Conservation (phyloP, 148 eudicot genomes). For the Silene uniflora region DNA sequence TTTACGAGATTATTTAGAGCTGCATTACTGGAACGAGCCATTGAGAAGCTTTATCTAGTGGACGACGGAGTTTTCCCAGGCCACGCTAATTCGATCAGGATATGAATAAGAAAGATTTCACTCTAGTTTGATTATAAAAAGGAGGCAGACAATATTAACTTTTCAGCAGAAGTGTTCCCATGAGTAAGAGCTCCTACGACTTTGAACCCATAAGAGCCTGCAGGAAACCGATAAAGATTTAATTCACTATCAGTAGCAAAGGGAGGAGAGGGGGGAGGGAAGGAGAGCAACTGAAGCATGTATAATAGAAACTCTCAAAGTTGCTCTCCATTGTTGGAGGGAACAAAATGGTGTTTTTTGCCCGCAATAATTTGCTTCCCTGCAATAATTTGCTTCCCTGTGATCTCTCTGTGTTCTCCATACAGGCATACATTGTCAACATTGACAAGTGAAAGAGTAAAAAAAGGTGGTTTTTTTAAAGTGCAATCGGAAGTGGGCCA, state of each 20-base stretch:
- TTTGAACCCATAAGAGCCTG: conserved; percentile 1
- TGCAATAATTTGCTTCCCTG: neutral
- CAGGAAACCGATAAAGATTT: neutral
- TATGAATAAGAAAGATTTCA: neutral
- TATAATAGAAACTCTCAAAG: no score
- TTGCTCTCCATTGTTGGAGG: no score
- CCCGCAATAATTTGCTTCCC: neutral
- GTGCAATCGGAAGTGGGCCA: neutral
- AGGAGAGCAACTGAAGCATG: no score
- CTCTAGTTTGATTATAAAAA: neutral
- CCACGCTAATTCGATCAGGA: neutral
- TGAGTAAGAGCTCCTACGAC: neutral
- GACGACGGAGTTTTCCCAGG: neutral
- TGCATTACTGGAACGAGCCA: neutral
- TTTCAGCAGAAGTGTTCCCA: no score
- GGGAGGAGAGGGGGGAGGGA: neutral
- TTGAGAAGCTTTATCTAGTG: neutral
- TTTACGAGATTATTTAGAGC: neutral
- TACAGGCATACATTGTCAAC: no score
- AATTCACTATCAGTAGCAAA: neutral
- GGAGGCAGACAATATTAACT: neutral
- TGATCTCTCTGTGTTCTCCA: neutral
- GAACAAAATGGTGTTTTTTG: neutral
- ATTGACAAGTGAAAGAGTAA: neutral
- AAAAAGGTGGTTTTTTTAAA: no score